Conservation (phyloP, 306 rosid genomes). For the Quercus wislizeni region DNA sequence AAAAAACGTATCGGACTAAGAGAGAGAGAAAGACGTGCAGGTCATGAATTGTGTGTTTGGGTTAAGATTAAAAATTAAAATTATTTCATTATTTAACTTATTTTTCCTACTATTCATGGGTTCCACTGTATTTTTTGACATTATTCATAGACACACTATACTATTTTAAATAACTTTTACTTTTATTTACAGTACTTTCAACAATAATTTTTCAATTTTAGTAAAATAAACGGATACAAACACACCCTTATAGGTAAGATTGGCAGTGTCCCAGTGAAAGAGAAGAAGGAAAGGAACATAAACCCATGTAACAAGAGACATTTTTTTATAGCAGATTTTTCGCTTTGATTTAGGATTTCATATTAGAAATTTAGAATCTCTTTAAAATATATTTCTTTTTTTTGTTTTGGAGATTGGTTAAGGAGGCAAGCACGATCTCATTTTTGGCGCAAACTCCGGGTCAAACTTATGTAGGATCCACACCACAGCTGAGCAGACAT, state of each 20-base stretch:
- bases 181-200: no score
- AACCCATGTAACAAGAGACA: not conserved
- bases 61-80: no score
- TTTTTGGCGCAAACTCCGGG: not conserved
- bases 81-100: no score
- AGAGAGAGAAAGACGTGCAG: constrained; percentile 14
- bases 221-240: no score
- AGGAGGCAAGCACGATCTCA: not conserved
- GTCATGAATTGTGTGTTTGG: not conserved
- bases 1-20: not conserved
- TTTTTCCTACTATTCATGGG: no score
- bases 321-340: not conserved
- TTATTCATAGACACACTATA: no score
- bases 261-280: not conserved
- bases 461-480: not conserved
- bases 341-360: not conserved
- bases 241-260: not conserved
- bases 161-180: no score
- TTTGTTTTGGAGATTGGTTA: not conserved
- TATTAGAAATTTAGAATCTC: no score
- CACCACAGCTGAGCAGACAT: not conserved
- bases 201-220: no score
- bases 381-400: not conserved
- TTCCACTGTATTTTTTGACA: no score
- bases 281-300: not conserved